phyloP scores from a whole-genome alignment of 441 rosid species.

The Eruca vesicaria region DNA sequence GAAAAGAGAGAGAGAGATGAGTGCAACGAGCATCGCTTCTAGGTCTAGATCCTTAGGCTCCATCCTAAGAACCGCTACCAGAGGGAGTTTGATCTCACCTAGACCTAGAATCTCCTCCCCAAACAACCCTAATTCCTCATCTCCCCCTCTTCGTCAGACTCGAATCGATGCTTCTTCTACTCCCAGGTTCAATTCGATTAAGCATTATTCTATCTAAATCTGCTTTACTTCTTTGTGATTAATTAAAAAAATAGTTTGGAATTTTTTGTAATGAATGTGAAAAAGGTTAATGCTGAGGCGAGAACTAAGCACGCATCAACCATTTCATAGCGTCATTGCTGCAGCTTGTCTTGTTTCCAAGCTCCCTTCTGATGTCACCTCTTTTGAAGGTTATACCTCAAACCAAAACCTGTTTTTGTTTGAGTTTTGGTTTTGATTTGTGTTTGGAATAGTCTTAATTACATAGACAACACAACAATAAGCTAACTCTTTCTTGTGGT shows the following conservation, averaged over 20 bases:
- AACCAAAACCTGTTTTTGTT: not conserved
- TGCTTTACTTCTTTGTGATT: not conserved
- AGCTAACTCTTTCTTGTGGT: not conserved
- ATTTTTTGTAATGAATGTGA: not conserved
- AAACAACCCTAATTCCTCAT: slow-evolving; percentile 27
- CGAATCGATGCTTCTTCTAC: slow-evolving; percentile 36
- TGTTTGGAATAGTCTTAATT: not conserved
- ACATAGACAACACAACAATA: not conserved
- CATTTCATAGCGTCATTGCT: slow-evolving; percentile 62
- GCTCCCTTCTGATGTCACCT: slow-evolving; percentile 48
- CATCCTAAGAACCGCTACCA: slow-evolving; percentile 21
- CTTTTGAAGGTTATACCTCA: slow-evolving; percentile 44
- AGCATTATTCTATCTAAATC: not conserved
- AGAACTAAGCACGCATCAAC: slow-evolving; percentile 60
- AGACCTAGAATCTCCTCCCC: slow-evolving; percentile 15
- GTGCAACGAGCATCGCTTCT: slow-evolving; percentile 36
- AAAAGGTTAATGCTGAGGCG: slow-evolving; percentile 49
- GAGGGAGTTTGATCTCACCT: slow-evolving; percentile 56
- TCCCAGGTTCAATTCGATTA: slow-evolving; percentile 28
- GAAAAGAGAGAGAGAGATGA: slow-evolving; percentile 38
- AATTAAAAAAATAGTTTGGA: not conserved
- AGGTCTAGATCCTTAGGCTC: slow-evolving; percentile 45
- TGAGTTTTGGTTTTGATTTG: not conserved
- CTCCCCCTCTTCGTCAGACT: slow-evolving; percentile 19
- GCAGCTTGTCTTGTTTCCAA: slow-evolving; percentile 73